A percentile compares a stretch with the other conserved stretches of the same genome.
Evolutionary conservation across 768 basidiomycete species (phyloP).

Genomic region (Mrakia gelida): DNA sequence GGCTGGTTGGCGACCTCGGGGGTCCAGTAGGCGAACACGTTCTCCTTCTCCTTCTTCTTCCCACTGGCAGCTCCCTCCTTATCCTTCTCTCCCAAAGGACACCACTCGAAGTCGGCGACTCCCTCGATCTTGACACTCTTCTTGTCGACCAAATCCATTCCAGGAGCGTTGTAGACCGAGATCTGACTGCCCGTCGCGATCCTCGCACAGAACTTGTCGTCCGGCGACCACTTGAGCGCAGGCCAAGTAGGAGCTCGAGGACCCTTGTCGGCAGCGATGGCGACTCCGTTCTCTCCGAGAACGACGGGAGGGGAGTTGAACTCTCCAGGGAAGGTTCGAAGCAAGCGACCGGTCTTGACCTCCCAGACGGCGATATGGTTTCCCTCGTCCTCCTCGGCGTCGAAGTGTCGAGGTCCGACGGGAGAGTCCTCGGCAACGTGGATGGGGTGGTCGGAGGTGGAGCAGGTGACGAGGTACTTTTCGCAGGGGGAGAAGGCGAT

Average conservation of each 20-base stretch:
- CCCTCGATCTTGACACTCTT: slow-evolving; percentile 97
- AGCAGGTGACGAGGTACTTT: slow-evolving; percentile 95
- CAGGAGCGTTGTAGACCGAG: slow-evolving; percentile 90
- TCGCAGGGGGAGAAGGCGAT: slow-evolving; percentile 98
- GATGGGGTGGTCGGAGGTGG: slow-evolving; percentile 71
- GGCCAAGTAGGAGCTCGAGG: slow-evolving; percentile 61
- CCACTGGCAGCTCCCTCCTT: slow-evolving; percentile 54
- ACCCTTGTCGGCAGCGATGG: not conserved
- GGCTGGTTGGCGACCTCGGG: slow-evolving; percentile 96
- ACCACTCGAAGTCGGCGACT: slow-evolving; percentile 98
- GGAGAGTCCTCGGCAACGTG: slow-evolving; percentile 72
- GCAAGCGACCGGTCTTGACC: slow-evolving; percentile 82
- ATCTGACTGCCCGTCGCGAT: slow-evolving; percentile 87
- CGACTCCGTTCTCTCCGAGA: slow-evolving; percentile 31
- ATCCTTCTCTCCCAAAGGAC: slow-evolving; percentile 85
- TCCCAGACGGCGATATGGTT: slow-evolving; percentile 99
- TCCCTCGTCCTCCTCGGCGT: slow-evolving; percentile 86
- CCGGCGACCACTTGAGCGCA: slow-evolving; percentile 91
- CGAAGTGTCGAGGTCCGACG: slow-evolving; percentile 54
- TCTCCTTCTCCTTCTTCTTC: slow-evolving; percentile 64
- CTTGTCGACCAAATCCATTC: slow-evolving; percentile 90
- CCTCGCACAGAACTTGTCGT: slow-evolving; percentile 90
- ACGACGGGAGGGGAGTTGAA: slow-evolving; percentile 43
- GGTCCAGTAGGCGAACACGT: slow-evolving; percentile 95
- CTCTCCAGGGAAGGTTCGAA: slow-evolving; percentile 83